Conservation (phyloP, 1,284 basidiomycete species). For the Lentinula novae-zelandiae region DNA sequence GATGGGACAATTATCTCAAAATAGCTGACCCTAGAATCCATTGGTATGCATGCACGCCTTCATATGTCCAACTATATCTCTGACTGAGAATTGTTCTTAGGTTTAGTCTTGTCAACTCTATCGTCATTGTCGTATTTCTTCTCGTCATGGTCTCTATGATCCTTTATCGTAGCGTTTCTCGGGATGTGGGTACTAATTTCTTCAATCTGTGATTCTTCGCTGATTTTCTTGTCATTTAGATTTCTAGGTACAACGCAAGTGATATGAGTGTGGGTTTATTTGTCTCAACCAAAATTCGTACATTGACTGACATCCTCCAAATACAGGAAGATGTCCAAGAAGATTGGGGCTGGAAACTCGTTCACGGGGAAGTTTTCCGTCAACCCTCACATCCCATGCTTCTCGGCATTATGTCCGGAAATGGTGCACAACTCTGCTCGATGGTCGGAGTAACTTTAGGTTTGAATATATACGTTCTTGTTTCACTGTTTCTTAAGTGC, state of each 20-base stretch:
- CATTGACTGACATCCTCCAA: conserved; percentile 35
- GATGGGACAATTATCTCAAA: conserved; percentile 84
- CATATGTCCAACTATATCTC: background rate
- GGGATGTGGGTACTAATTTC: conserved; percentile 65
- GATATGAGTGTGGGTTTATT: conserved; percentile 28
- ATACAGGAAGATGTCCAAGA: conserved; percentile 91
- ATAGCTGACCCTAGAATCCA: conserved; percentile 81
- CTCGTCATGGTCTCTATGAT: conserved; percentile 94
- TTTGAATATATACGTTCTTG: conserved; percentile 26
- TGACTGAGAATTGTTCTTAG: background rate
- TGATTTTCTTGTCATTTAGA: background rate
- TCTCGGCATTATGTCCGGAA: conserved; percentile 85
- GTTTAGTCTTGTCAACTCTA: conserved; percentile 91
- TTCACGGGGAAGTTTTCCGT: conserved; percentile 96
- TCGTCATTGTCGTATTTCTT: conserved; percentile 88
- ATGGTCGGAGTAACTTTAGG: conserved; percentile 90
- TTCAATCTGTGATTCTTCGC: conserved; percentile 18
- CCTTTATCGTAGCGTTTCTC: conserved; percentile 80
- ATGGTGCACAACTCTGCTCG: conserved; percentile 84
- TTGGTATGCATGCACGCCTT: conserved; percentile 37
- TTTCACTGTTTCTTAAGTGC: background rate
- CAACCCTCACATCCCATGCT: conserved; percentile 77
- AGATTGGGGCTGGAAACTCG: conserved; percentile 97
- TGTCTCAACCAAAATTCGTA: conserved; percentile 25
- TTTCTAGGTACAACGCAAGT: conserved; percentile 25